These are phyloP conservation scores for Microbotryum violaceum DNA, from an alignment of 1,284 basidiomycete species.

Conservation along the genomic window DNA sequence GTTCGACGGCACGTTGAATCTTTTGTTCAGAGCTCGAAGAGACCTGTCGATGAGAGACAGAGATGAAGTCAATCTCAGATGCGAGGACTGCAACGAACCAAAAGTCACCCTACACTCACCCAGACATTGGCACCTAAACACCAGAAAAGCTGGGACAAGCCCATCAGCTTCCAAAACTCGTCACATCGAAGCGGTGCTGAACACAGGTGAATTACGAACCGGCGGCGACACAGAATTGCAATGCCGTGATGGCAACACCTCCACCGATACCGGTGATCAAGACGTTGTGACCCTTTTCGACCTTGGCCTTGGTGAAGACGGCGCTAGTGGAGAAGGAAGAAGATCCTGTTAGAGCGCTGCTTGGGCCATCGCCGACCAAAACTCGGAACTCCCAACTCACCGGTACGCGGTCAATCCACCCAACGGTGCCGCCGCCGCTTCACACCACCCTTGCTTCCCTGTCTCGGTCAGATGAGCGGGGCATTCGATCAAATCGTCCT, in stretches of 20 bases:
- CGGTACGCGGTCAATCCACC: slow-evolving; percentile 76
- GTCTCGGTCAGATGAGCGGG: slow-evolving; percentile 61
- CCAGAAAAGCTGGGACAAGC: not conserved
- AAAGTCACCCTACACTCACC: slow-evolving; percentile 42
- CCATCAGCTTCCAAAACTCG: not conserved
- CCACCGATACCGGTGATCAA: slow-evolving; percentile 63
- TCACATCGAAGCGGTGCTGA: not conserved
- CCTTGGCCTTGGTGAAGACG: slow-evolving; percentile 58
- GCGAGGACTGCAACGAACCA: not conserved
- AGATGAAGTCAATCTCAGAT: not conserved
- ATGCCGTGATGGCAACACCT: slow-evolving; percentile 67
- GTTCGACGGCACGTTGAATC: slow-evolving; percentile 53
- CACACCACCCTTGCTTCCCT: slow-evolving; percentile 32
- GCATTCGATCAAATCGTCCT: slow-evolving; percentile 58
- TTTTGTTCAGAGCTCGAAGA: slow-evolving; percentile 66
- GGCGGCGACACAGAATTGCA: slow-evolving; percentile 67
- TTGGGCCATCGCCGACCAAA: not conserved
- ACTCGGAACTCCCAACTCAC: slow-evolving; percentile 41
- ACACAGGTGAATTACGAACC: slow-evolving; percentile 9
- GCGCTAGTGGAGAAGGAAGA: slow-evolving; percentile 48
- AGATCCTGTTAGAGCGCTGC: not conserved
- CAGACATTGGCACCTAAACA: slow-evolving; percentile 63
- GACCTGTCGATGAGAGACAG: slow-evolving; percentile 3
- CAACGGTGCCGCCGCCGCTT: slow-evolving; percentile 67
- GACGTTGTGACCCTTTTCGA: slow-evolving; percentile 60